These are phyloP conservation scores for Hypoxylon perforatum DNA, from an alignment of 495 filamentous ascomycete genomes.

Conservation along the genomic window DNA sequence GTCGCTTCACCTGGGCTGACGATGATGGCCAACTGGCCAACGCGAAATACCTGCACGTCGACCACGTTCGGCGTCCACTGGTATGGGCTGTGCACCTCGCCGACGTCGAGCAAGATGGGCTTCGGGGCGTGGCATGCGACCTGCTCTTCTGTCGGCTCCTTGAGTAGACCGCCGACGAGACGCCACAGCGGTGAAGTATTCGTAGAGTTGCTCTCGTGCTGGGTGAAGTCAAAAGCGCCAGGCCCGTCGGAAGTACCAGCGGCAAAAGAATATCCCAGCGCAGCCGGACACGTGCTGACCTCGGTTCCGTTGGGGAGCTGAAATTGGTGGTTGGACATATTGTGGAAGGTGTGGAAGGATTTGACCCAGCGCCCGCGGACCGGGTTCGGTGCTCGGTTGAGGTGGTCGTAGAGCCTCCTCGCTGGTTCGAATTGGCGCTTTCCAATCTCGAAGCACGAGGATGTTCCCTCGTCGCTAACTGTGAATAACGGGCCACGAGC, in stretches of 20 bases:
- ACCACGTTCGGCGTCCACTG: slow-evolving; percentile 93
- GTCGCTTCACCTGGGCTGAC: slow-evolving; percentile 91
- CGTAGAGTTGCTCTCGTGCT: slow-evolving; percentile 77
- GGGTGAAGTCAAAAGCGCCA: slow-evolving; percentile 93
- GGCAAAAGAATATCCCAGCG: slow-evolving; percentile 92
- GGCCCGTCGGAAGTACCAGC: slow-evolving; percentile 95
- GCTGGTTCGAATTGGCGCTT: slow-evolving; percentile 77
- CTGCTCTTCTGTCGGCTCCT: slow-evolving; percentile 77
- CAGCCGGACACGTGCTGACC: slow-evolving; percentile 86
- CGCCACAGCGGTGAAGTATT: slow-evolving; percentile 87
- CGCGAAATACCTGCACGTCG: slow-evolving; percentile 87
- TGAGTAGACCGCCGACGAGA: slow-evolving; percentile 77
- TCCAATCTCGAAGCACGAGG: slow-evolving; percentile 84
- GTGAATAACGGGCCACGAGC: slow-evolving; percentile 86
- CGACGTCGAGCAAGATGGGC: slow-evolving; percentile 89
- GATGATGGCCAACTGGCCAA: slow-evolving; percentile 89
- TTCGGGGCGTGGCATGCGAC: slow-evolving; percentile 83
- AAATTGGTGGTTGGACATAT: slow-evolving; percentile 81
- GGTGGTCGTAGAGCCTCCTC: slow-evolving; percentile 68
- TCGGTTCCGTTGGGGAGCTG: slow-evolving; percentile 77
- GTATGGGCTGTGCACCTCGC: slow-evolving; percentile 82
- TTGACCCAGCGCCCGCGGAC: slow-evolving; percentile 72
- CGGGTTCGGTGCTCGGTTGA: slow-evolving; percentile 59
- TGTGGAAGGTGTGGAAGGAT: slow-evolving; percentile 78
- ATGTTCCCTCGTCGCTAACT: slow-evolving; percentile 75